Conservation (phyloP, 495 filamentous ascomycete species). For the Aspergillus egyptiacus region DNA sequence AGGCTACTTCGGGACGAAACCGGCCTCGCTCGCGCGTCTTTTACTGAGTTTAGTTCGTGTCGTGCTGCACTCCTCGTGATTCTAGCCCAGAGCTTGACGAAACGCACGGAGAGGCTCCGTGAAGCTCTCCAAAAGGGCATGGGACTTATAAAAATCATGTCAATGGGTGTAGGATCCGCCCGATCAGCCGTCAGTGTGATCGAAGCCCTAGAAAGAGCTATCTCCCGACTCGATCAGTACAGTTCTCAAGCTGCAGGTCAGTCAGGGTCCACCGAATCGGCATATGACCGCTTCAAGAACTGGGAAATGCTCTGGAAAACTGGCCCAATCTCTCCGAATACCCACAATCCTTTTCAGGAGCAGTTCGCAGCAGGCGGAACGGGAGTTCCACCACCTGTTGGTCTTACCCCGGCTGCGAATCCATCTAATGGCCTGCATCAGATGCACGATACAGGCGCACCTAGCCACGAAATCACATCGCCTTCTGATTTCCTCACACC, state of each 20-base stretch:
- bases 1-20: constrained; percentile 42
- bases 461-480: constrained; percentile 19
- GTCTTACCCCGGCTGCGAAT: constrained; percentile 17
- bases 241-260: constrained; percentile 32
- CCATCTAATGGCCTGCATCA: constrained; percentile 12
- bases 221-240: constrained; percentile 40
- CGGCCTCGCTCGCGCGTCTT: constrained; percentile 46
- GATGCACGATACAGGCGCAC: constrained; percentile 20
- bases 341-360: constrained; percentile 21
- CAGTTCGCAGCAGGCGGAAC: constrained; percentile 14
- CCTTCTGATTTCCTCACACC: constrained; percentile 30
- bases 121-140: constrained; percentile 44
- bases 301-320: constrained; percentile 51
- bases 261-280: constrained; percentile 33
- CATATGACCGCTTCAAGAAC: constrained; percentile 47
- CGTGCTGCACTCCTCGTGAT: constrained; percentile 47
- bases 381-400: constrained; percentile 22
- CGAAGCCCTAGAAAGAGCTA: constrained; percentile 45
- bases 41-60: constrained; percentile 48
- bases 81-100: constrained; percentile 43
- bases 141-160: constrained; percentile 47
- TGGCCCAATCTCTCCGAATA: constrained; percentile 37
- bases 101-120: constrained; percentile 42
- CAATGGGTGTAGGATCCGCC: constrained; percentile 46
- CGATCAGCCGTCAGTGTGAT: constrained; percentile 47